Base-by-base conservation (phyloP, 176 grass and related monocot species). In the Oryza brachyantha region DNA sequence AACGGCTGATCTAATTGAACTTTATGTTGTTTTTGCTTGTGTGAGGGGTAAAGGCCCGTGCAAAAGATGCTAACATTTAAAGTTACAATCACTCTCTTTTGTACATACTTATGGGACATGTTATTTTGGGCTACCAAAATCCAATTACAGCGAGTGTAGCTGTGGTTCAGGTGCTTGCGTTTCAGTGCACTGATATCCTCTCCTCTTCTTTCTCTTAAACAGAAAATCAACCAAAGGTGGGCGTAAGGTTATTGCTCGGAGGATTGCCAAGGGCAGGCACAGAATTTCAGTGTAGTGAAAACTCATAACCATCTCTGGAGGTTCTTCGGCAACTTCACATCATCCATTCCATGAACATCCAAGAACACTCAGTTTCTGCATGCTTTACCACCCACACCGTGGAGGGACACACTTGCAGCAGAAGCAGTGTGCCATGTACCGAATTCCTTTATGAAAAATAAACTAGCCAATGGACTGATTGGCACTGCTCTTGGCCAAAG, bases 151-250 rank as follows among this genome's bases (percentile, higher is more conserved):
- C 8, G 50, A 13, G 14, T 8, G 3, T 31, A 32, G 29, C 29
- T 69, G 10, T 54, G n/a, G 14, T 37, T 80, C 25, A 19, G 38
- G 5, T 24, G 32, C 24, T 1, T 66, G n/a, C 36, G 9, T 31
- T 52, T 61, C 17, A 34, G n/a, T 68, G 1, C 48, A 52, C 72
- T 84, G 61, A 78, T 81, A 35, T 28, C 8, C 7, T 0, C n/a
- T 7, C 40, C 2, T 25, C n/a, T 3, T 31, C 25, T 26, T 5
- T 10, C 4, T 3, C 2, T 43, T 58, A 3, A 58, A 61, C 72
- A 93, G 93, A 45, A 93, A 97, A 72, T 77, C 93, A n/a, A 97
- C 93, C 21, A 93, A 58, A 42, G 93, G 90, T 14, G 93, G 93
- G 62, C 86, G 85, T 50, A 97, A 84, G 76, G 90, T 97, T 60